Conservation (phyloP, 495 filamentous ascomycete genomes). For the Aspergillus leporis region DNA sequence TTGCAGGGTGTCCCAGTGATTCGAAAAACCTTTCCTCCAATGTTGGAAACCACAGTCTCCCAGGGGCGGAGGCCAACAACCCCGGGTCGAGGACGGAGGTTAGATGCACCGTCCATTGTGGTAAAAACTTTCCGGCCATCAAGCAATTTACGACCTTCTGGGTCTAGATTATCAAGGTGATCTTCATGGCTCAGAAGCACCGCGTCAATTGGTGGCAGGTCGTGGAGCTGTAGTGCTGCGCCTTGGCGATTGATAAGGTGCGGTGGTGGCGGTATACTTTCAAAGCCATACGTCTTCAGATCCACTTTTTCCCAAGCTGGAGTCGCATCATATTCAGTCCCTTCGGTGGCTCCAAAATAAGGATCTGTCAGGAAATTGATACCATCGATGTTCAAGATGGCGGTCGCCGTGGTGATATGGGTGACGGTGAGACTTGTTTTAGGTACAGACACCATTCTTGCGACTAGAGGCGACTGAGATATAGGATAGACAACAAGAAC, state of each 20-base stretch:
- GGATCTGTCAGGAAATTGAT: constrained; percentile 48
- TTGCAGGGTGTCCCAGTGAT: constrained; percentile 49
- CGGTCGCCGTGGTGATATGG: constrained; percentile 48
- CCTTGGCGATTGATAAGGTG: background rate
- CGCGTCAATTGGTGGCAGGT: constrained; percentile 50
- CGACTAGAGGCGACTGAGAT: background rate
- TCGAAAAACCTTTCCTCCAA: constrained; percentile 27
- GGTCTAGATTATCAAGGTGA: constrained; percentile 54
- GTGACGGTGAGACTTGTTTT: constrained; percentile 22
- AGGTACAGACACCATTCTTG: background rate
- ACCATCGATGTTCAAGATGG: constrained; percentile 41
- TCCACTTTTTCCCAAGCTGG: background rate
- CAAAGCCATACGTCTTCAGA: background rate
- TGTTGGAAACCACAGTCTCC: constrained; percentile 24
- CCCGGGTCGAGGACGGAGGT: constrained; percentile 39
- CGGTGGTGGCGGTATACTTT: background rate
- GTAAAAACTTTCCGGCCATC: background rate
- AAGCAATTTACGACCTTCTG: constrained; percentile 30
- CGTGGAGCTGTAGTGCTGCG: constrained; percentile 35
- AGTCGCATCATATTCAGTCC: constrained; percentile 26
- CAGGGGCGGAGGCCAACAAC: constrained; percentile 39
- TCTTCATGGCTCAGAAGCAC: constrained; percentile 56
- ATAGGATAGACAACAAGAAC: too few relatives aligned
- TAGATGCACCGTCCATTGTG: constrained; percentile 22
- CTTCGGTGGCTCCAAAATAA: constrained; percentile 41